phyloP scores from a whole-genome alignment of 192 early-diverging fungal genomes.

The Coemansia sp. region DNA sequence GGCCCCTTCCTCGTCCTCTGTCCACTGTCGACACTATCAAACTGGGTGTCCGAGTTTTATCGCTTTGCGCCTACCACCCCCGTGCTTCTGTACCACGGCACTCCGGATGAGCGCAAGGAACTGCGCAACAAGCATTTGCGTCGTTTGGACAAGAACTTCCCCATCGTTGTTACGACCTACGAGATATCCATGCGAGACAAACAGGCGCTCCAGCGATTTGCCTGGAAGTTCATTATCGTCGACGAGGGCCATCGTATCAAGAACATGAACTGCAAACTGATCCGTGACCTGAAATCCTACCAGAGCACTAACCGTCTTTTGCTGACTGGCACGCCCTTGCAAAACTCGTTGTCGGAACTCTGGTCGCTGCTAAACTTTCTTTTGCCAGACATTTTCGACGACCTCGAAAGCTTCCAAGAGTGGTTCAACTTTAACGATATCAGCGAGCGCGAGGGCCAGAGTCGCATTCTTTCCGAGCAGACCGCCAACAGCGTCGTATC shows the following conservation, averaged over 20 bases:
- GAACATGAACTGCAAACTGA: conserved; percentile 90
- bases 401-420: conserved; percentile 80
- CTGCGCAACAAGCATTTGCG: conserved; percentile 69
- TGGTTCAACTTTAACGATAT: conserved; percentile 87
- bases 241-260: conserved; percentile 99
- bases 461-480: conserved; percentile 69
- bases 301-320: conserved; percentile 85
- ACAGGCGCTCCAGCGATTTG: conserved; percentile 64
- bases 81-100: conserved; percentile 86
- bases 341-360: conserved; percentile 91
- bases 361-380: conserved; percentile 97
- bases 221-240: conserved; percentile 91
- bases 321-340: conserved; percentile 92
- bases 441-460: conserved; percentile 63
- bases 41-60: conserved; percentile 93
- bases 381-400: conserved; percentile 94
- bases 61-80: conserved; percentile 81
- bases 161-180: conserved; percentile 89
- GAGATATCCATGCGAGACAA: conserved; percentile 88
- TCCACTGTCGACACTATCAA: conserved; percentile 87
- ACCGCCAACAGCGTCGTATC: conserved; percentile 68
- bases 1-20: conserved; percentile 91
- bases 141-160: conserved; percentile 70
- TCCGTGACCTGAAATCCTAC: conserved; percentile 85
- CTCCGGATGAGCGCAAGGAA: conserved; percentile 67